Conservation (phyloP, 208 protist genomes). For the Herpetomonas samuelpessoai region DNA sequence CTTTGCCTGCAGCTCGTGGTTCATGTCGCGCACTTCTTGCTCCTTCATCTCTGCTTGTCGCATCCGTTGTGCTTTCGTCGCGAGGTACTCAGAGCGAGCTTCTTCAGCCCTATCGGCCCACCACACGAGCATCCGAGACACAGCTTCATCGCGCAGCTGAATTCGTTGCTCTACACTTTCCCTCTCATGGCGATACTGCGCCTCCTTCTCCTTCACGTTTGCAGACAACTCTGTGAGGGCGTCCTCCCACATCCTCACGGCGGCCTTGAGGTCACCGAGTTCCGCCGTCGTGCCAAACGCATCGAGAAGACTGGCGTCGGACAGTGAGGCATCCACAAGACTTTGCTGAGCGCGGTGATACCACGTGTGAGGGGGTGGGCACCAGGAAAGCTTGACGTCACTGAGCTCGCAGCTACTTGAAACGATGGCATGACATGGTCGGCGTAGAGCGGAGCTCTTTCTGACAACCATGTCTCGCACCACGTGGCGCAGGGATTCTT, state of each 20-base stretch:
- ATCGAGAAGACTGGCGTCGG: not conserved
- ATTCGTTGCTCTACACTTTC: conserved; percentile 25
- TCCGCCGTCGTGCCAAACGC: conserved; percentile 4
- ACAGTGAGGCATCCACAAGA: too few species aligned
- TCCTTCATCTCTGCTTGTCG: conserved; percentile 5
- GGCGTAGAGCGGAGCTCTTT: too few species aligned
- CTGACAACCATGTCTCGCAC: conserved; percentile 1
- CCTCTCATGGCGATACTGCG: conserved; percentile 15
- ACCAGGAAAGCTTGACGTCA: too few species aligned
- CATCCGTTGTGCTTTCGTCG: conserved; percentile 21
- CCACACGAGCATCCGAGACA: conserved; percentile 25
- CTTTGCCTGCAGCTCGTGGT: conserved; percentile 19
- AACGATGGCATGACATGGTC: too few species aligned
- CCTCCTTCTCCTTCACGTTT: conserved; percentile 17
- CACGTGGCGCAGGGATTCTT: too few species aligned
- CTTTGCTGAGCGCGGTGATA: too few species aligned
- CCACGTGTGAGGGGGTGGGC: not conserved
- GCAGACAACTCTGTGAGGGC: conserved; percentile 23
- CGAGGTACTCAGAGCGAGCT: conserved; percentile 29
- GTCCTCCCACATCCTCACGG: conserved; percentile 25
- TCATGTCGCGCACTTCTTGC: conserved; percentile 26
- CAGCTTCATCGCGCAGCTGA: conserved; percentile 33
- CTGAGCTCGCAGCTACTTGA: too few species aligned
- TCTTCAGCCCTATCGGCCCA: conserved; percentile 30
- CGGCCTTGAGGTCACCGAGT: conserved; percentile 25